A percentile compares a stretch with the other conserved stretches of the same genome.
Conservation (phyloP, 2,329 filamentous ascomycete genomes). For the Pyrenophora graminea region DNA sequence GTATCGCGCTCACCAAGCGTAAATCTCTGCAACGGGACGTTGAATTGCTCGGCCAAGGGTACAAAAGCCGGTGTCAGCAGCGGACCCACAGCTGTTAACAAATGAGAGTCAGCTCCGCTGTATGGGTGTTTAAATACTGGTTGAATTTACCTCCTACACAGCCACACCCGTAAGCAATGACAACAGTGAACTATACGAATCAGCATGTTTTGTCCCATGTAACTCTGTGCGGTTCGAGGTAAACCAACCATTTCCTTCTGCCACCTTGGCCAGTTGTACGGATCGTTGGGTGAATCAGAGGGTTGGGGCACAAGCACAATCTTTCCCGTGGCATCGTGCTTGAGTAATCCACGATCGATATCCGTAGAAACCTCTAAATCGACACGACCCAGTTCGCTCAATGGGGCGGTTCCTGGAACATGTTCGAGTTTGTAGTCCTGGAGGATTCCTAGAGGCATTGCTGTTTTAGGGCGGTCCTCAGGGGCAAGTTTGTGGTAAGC, state of each 20-base stretch:
- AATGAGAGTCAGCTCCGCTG: not conserved
- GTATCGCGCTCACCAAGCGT: conserved; percentile 8
- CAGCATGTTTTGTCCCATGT: not conserved
- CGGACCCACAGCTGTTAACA: conserved; percentile 25
- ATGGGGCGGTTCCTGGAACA: conserved; percentile 30
- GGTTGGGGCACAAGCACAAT: conserved; percentile 60
- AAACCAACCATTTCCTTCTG: conserved; percentile 26
- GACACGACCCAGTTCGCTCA: conserved; percentile 23
- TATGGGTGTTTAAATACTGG: not conserved
- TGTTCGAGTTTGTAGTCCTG: conserved; percentile 29
- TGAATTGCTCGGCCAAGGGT: conserved; percentile 23
- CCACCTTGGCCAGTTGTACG: conserved; percentile 55
- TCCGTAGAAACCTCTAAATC: conserved; percentile 20
- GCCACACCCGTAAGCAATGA: conserved; percentile 30
- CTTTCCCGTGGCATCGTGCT: conserved; percentile 33
- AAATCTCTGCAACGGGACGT: conserved; percentile 26
- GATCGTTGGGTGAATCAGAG: conserved; percentile 54
- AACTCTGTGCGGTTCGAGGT: not conserved
- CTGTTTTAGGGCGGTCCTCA: conserved; percentile 1
- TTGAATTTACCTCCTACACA: conserved; percentile 26
- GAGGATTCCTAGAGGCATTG: conserved; percentile 30
- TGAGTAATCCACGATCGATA: conserved; percentile 23
- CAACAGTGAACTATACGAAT: conserved; percentile 21
- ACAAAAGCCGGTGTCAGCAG: conserved; percentile 31
- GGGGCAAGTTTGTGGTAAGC: not conserved